Evolutionary conservation across 805 yeast species (phyloP), one percentile per base, ranked within the genome.

Genomic region (Hanseniaspora hatyaiensis): DNA sequence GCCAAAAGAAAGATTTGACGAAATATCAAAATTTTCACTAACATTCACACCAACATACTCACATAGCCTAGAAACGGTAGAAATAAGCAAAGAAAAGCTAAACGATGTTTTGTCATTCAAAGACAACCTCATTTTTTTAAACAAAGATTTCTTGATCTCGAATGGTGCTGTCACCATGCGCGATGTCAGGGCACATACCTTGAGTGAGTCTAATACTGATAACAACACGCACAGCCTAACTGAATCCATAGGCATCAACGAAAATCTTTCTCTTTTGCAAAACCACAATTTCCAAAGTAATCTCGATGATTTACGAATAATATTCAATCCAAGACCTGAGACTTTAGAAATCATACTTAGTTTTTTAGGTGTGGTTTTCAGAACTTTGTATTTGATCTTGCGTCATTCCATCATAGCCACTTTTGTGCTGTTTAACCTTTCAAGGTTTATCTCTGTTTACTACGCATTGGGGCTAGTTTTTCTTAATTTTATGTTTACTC

Each of bases 351-450:
- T 23, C 1, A 8, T 38, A n/a, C 15, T 38, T 22, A 18, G 11
- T 16, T 39, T 47, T 13, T 24, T 52, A 9, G 20, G 52, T 11
- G 45, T 57, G 9, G n/a, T 55, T 18, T 45, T 54, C 29, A 54
- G 53, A 23, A 57, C 58, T 1, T 28, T 57, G 1, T 57, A 57
- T 32, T 43, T 57, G 46, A 47, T 58, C 8, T 42, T 55, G 1
- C 50, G 54, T 41, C 52, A 54, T 42, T 53, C 60, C 5, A 49
- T 60, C 4, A 39, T 58, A 34, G 54, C 54, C 11, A 42, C 55
- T 15, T 49, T 57, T 34, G 47, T 58, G 20, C 44, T 55, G 6
- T 50, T 57, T 15, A 55, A 57, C 23, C n/a, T 58, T 4, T 47
- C 57, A 3, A 48, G 51, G 9, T 51, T 57, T 16, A 30, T 60